Percentiles rank a stretch among this genome's conserved stretches.
Conservation (phyloP, 768 basidiomycete species). For the Tulasnella sp. region DNA sequence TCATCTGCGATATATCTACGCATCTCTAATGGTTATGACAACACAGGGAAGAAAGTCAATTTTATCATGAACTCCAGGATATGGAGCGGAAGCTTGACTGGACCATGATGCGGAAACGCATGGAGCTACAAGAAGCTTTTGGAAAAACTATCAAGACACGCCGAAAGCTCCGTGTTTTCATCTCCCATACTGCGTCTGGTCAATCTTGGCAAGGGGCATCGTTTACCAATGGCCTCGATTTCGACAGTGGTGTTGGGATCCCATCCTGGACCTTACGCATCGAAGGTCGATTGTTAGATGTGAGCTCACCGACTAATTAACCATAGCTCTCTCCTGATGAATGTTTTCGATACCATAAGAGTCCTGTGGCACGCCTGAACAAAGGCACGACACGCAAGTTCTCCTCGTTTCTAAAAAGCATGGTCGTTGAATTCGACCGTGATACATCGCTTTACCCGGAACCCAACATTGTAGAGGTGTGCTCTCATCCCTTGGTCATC, state of each 20-base stretch:
- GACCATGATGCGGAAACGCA: conserved; percentile 83
- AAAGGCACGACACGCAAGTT: conserved; percentile 58
- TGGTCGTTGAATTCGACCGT: conserved; percentile 78
- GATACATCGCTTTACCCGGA: conserved; percentile 72
- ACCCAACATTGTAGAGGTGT: conserved; percentile 79
- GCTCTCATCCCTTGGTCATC: conserved; percentile 16
- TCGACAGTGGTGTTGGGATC: conserved; percentile 78
- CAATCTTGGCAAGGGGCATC: conserved; percentile 59
- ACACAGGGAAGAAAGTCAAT: conserved; percentile 22
- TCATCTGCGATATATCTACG: not conserved
- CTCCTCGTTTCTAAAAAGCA: conserved; percentile 68
- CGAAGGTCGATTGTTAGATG: conserved; percentile 65
- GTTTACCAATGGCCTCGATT: conserved; percentile 35
- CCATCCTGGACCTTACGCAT: conserved; percentile 81
- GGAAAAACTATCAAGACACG: conserved; percentile 59
- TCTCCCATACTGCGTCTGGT: conserved; percentile 76
- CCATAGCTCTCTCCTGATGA: conserved; percentile 6
- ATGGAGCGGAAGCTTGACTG: conserved; percentile 90
- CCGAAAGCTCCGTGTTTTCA: conserved; percentile 69
- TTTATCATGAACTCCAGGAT: conserved; percentile 75
- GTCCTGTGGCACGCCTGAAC: conserved; percentile 38
- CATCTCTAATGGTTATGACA: not conserved
- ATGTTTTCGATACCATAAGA: conserved; percentile 22
- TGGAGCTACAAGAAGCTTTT: conserved; percentile 84
- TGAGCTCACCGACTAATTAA: conserved; percentile 19